Evolutionary conservation across 805 yeast species (phyloP).

Genomic region (Metschnikowia cerradonensis): DNA sequence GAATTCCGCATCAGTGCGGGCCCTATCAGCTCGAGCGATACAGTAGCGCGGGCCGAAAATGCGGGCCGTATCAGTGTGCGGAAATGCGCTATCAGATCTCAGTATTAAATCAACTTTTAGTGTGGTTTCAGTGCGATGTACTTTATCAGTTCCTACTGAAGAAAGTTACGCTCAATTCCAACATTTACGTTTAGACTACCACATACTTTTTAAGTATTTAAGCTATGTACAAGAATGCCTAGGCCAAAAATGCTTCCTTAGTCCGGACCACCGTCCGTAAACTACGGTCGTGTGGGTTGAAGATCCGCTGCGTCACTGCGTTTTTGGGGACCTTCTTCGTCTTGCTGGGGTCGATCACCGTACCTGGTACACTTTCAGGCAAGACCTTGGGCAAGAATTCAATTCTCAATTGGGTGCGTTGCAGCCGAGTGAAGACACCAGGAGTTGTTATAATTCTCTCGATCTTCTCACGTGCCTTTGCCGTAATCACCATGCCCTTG

Average conservation of each 20-base stretch:
- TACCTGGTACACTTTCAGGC: constrained; percentile 46
- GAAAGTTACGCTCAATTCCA: too few relatives aligned
- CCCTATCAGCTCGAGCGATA: too few relatives aligned
- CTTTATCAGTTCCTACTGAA: too few relatives aligned
- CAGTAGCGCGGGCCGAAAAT: too few relatives aligned
- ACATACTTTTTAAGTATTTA: background rate
- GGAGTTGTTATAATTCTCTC: constrained; percentile 40
- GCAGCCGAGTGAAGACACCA: constrained; percentile 35
- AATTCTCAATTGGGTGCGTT: constrained; percentile 40
- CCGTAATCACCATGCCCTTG: constrained; percentile 24
- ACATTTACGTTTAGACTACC: too few relatives aligned
- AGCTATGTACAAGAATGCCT: constrained; percentile 12
- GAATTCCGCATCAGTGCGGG: background rate
- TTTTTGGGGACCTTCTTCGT: constrained; percentile 47
- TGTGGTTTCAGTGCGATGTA: too few relatives aligned
- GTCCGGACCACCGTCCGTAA: constrained; percentile 54
- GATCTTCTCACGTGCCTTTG: constrained; percentile 40
- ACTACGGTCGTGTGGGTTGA: constrained; percentile 53
- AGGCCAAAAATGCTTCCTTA: constrained; percentile 41
- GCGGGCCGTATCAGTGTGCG: too few relatives aligned
- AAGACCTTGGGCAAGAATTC: constrained; percentile 52
- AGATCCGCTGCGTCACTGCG: constrained; percentile 50
- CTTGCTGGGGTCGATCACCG: constrained; percentile 32
- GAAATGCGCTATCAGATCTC: background rate
- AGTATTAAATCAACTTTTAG: background rate